phyloP scores from a whole-genome alignment of 352 stramenopile genomes.

The Globisporangium iwayamae region DNA sequence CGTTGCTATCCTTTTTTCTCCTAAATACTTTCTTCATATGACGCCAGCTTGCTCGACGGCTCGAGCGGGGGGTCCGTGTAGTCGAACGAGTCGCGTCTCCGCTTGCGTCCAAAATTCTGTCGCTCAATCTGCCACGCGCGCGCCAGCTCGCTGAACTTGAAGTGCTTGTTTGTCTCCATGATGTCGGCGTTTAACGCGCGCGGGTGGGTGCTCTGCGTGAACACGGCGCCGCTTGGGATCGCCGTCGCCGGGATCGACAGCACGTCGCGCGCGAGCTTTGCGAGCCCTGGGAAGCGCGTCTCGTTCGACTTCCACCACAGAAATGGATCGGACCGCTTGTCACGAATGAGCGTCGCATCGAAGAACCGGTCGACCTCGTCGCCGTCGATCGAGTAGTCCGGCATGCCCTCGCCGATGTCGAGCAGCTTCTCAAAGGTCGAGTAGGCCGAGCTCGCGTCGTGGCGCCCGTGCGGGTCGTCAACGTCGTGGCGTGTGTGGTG shows the following conservation, averaged over 20 bases:
- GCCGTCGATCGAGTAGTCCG: constrained; percentile 72
- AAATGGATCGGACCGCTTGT: constrained; percentile 78
- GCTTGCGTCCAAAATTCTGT: constrained; percentile 72
- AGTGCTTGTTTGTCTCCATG: constrained; percentile 66
- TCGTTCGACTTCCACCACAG: constrained; percentile 85
- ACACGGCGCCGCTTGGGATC: constrained; percentile 63
- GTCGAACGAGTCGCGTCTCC: constrained; percentile 73
- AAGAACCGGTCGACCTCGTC: constrained; percentile 84
- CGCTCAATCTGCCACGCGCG: constrained; percentile 78
- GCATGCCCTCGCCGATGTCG: constrained; percentile 77
- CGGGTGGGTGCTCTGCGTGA: constrained; percentile 62
- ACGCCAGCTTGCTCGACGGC: constrained; percentile 49
- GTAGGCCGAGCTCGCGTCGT: constrained; percentile 67
- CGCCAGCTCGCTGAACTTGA: constrained; percentile 71
- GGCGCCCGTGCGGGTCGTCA: constrained; percentile 39
- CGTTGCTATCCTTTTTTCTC: neutral
- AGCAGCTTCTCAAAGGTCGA: constrained; percentile 79
- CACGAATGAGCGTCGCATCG: constrained; percentile 70
- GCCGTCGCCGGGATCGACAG: constrained; percentile 70
- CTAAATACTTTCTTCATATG: constrained; percentile 90
- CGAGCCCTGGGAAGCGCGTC: constrained; percentile 63
- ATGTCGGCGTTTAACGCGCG: constrained; percentile 52
- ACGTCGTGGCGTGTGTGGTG: constrained; percentile 42
- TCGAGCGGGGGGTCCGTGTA: constrained; percentile 63
- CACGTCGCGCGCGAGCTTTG: constrained; percentile 73